phyloP scores from a whole-genome alignment of 768 basidiomycete genomes.

The Boletus barrowsii region DNA sequence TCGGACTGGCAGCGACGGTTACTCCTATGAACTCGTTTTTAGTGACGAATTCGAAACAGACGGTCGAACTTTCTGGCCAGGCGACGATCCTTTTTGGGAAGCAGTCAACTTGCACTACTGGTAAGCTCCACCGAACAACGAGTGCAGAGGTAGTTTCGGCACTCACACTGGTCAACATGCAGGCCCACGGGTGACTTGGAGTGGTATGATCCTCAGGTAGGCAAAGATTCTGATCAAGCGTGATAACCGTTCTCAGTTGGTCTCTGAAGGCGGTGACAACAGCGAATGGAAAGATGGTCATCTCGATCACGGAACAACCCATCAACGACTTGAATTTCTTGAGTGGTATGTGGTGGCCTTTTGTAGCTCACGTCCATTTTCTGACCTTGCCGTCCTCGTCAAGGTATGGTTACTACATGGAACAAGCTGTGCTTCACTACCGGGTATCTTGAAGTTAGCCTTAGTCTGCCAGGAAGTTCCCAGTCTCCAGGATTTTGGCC shows the following conservation, averaged over 20 bases:
- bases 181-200: conserved; percentile 73
- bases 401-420: conserved; percentile 80
- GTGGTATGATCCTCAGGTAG: conserved; percentile 77
- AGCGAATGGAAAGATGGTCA: conserved; percentile 69
- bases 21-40: conserved; percentile 79
- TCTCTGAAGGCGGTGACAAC: conserved; percentile 62
- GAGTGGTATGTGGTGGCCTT: conserved; percentile 50
- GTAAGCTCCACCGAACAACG: conserved; percentile 27
- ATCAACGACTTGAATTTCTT: conserved; percentile 82
- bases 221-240: conserved; percentile 16
- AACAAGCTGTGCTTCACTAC: conserved; percentile 95
- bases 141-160: not conserved
- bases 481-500: conserved; percentile 81
- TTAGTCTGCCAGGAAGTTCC: conserved; percentile 69
- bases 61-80: conserved; percentile 74
- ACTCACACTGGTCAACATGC: conserved; percentile 8
- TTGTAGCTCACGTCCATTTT: not conserved
- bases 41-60: conserved; percentile 81
- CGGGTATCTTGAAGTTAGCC: conserved; percentile 81
- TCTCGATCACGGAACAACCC: conserved; percentile 68
- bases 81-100: conserved; percentile 84
- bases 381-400: conserved; percentile 5
- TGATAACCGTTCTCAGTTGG: not conserved
- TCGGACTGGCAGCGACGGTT: conserved; percentile 70
- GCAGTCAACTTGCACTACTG: conserved; percentile 86